Evolutionary conservation across 345 rosid species (phyloP), one percentile per base, ranked within the genome.

Genomic region (Arabidopsis arenosa): DNA sequence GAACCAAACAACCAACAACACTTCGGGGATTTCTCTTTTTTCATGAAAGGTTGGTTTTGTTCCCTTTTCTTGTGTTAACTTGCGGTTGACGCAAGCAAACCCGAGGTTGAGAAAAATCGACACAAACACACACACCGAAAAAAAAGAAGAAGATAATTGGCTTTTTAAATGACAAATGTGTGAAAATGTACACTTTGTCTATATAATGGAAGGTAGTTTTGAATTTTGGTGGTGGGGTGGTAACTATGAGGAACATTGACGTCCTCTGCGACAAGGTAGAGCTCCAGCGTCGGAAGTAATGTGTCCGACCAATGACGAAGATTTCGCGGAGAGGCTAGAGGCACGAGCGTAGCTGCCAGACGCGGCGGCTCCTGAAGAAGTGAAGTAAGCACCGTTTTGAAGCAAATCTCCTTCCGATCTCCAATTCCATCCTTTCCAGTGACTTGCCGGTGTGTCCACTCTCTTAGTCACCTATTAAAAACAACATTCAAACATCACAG

Each of bases 361-460:
- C 12, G 98, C 90, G 0, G 90, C 89, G 8, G 90, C 96, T 18
- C 98, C 98, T 1, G 98, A 93, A 10, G 90, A 86, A 66, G 93
- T 93, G 82, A 93, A 93, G 81, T 80, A 93, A 49, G 98, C 98
- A 18, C 98, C 98, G 52, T 93, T 93, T 15, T 82, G 82, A 77
- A 93, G 71, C 68, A 91, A 72, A 80, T 93, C 98, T 59, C 98
- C 98, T 80, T 91, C 96, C 21, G 98, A 88, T 76, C 97, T 86
- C 98, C 98, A 93, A 44, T 93, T 91, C 98, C 98, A 93, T 80
- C 66, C n/a, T 80, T 83, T 86, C 98, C 98, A 93, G 6, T 69
- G 40, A 70, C 79, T 32, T 0, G 56, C 30, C 30, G 83, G 73
- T 49, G 97, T 91, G 0, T 91, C 93, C 17, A 91, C 93, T 76